A percentile compares a stretch with the other conserved stretches of the same genome.
Conservation (phyloP, 202 grass and related monocot genomes). For the Hordeum pubiflorum region DNA sequence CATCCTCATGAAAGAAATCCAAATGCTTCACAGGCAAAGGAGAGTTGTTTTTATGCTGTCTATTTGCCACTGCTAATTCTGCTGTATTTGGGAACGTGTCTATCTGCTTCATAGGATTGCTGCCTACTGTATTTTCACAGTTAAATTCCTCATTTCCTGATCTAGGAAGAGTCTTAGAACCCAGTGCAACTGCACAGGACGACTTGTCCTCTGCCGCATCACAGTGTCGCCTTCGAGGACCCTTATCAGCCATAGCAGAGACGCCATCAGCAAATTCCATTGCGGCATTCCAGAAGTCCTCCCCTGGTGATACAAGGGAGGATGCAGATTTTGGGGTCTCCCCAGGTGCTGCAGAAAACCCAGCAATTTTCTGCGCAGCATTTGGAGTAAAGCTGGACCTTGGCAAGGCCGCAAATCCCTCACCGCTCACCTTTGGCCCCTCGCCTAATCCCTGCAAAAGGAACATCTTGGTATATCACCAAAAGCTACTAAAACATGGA, state of each 20-base stretch:
- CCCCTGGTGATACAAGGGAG: slow-evolving; percentile 66
- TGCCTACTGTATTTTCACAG: slow-evolving; percentile 32
- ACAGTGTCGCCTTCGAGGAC: slow-evolving; percentile 23
- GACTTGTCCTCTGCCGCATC: slow-evolving; percentile 51
- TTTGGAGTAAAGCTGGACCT: slow-evolving; percentile 71
- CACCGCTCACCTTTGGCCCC: background rate
- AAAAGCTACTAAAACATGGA: background rate
- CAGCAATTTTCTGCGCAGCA: slow-evolving; percentile 33
- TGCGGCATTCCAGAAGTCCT: slow-evolving; percentile 90
- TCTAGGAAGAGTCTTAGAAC: slow-evolving; percentile 54
- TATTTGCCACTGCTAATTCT: slow-evolving; percentile 7
- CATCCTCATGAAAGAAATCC: slow-evolving; percentile 77
- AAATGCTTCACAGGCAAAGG: slow-evolving; percentile 85
- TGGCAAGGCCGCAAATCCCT: slow-evolving; percentile 37
- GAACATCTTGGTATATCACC: background rate
- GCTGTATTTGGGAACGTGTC: slow-evolving; percentile 31
- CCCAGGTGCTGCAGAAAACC: slow-evolving; percentile 25
- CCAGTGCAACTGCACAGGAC: slow-evolving; percentile 50
- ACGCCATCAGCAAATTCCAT: slow-evolving; percentile 68
- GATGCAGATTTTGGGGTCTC: slow-evolving; percentile 61
- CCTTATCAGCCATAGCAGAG: slow-evolving; percentile 41
- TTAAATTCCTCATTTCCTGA: slow-evolving; percentile 24
- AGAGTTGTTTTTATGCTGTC: slow-evolving; percentile 39
- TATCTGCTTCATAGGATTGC: slow-evolving; percentile 40
- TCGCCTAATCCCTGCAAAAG: slow-evolving; percentile 38